Evolutionary conservation across 2,329 filamentous ascomycete species (phyloP).

Genomic region (Apiospora marii): DNA sequence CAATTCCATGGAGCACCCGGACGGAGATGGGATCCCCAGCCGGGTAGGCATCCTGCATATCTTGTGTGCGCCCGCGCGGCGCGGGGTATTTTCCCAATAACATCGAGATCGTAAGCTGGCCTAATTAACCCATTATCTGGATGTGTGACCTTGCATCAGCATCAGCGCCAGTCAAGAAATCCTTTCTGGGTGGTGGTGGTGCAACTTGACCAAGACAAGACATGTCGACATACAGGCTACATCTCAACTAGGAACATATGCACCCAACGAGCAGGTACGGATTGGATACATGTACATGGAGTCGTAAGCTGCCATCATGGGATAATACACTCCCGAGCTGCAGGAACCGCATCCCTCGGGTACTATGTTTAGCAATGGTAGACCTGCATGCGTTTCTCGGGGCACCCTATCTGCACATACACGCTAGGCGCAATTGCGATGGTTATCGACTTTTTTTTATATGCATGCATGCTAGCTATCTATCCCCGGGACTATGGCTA

Average conservation of each 20-base stretch:
- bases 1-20: neutral
- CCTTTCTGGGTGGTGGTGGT: neutral
- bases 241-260: too few relatives aligned
- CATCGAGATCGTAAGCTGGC: conserved; percentile 16
- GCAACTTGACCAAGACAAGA: conserved; percentile 10
- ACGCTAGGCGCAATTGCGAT: conserved; percentile 1
- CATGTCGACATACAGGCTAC: neutral
- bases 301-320: neutral
- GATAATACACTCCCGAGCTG: conserved; percentile 5
- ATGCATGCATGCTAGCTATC: neutral
- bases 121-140: conserved; percentile 5
- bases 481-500: conserved; percentile 6
- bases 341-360: conserved; percentile 5
- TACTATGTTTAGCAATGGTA: conserved; percentile 22
- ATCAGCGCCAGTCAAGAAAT: neutral
- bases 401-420: conserved; percentile 2
- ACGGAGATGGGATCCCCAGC: neutral
- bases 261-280: too few relatives aligned
- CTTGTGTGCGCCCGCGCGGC: neutral
- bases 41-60: neutral
- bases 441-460: neutral
- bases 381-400: conserved; percentile 23
- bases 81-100: conserved; percentile 21
- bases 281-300: too few relatives aligned
- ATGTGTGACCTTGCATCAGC: neutral